Evolutionary conservation across 2,329 filamentous ascomycete genomes (phyloP), one percentile per base, ranked within the genome.

Genomic region (Teratosphaeria destructans): DNA sequence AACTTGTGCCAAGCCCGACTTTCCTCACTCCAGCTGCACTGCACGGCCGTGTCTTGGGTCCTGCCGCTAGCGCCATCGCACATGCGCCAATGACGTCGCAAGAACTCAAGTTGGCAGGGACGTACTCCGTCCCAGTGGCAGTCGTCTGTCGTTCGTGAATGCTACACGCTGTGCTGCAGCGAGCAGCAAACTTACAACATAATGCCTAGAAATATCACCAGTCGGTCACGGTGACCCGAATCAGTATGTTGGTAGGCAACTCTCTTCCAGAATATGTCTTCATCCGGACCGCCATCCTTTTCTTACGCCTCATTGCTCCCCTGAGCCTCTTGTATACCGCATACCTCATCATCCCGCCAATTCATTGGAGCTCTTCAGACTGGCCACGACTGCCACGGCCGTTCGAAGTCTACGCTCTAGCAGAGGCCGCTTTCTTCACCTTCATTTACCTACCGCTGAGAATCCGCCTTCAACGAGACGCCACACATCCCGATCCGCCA

Each of bases 351-450:
- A 7, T 55, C 19, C 57, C 27, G 23, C 39, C 56, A 57, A 43
- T n/a, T 5, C 29, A 32, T 32, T 3, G 5, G 7, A 32, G 7
- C 29, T 5, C 29, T 5, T 12, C 12, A 14, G 37, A 43, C 37
- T 43, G 37, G 37, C 7, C 12, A 43, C 37, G 37, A 43, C 37
- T n/a, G 16, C 11, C 16, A 12, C 37, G 16, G 29, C n/a, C 57
- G 1, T 64, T 81, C 12, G 71, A 80, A 57, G 65, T 71, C 6
- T 78, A 77, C 71, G 71, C 76, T 34, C 62, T 74, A 37, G 68
- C 77, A 26, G 82, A 85, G 68, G 71, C 78, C 0, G 64, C 74
- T 0, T 84, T 85, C 71, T 84, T 78, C 69, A 62, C 81, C 19
- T 60, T 76, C 49, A 72, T 80, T 60, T 83, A 78, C 66, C 69